Percentiles rank a stretch among this genome's conserved stretches.
Conservation (phyloP, 805 yeast genomes). For the Hyphopichia homilentoma region DNA sequence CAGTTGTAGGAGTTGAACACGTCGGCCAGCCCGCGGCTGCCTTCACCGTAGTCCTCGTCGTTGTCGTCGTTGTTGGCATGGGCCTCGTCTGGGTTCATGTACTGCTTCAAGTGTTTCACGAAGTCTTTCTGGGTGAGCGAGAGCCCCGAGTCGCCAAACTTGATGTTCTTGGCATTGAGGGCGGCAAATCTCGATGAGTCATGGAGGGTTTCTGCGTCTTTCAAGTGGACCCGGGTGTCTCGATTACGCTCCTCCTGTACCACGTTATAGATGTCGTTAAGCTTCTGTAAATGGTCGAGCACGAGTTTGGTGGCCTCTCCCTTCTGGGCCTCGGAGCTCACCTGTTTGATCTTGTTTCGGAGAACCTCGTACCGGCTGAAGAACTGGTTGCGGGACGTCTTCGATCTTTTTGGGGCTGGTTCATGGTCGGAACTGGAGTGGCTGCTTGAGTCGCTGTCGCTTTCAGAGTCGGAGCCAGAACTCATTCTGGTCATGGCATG, state of each 20-base stretch:
- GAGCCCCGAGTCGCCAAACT: constrained; percentile 54
- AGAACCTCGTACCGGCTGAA: constrained; percentile 25
- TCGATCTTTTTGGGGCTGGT: constrained; percentile 11
- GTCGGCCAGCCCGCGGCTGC: constrained; percentile 14
- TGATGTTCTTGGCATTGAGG: constrained; percentile 57
- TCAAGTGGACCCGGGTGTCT: constrained; percentile 33
- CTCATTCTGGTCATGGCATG: neutral
- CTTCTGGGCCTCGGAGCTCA: constrained; percentile 50
- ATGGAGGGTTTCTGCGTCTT: constrained; percentile 62
- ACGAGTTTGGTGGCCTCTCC: constrained; percentile 56
- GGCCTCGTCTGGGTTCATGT: constrained; percentile 17
- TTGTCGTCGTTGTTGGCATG: constrained; percentile 10
- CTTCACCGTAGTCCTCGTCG: constrained; percentile 13
- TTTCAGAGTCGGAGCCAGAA: neutral
- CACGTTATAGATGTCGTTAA: constrained; percentile 44
- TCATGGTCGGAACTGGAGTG: constrained; percentile 1
- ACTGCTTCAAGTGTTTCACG: constrained; percentile 31
- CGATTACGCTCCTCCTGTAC: constrained; percentile 32
- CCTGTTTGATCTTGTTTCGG: constrained; percentile 22
- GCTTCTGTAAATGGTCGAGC: constrained; percentile 37
- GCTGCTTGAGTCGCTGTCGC: neutral
- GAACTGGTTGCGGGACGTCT: constrained; percentile 10
- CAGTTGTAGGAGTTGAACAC: constrained; percentile 52
- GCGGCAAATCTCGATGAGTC: constrained; percentile 62
- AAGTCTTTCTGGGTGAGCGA: constrained; percentile 49